Conservation (phyloP, 2,329 filamentous ascomycete genomes). For the Fusarium caatingaense region DNA sequence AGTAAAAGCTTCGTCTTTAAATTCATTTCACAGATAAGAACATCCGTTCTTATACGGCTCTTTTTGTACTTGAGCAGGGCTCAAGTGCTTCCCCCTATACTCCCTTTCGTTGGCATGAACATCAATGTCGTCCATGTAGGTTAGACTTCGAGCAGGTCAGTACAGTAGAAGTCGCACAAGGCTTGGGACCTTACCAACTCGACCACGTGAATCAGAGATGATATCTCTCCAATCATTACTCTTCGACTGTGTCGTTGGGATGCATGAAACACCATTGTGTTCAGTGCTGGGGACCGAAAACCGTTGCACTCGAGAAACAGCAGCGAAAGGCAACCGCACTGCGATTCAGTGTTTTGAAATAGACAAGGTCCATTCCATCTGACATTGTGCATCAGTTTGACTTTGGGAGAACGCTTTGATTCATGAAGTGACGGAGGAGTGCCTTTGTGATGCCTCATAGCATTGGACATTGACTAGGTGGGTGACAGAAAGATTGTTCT, state of each 20-base stretch:
- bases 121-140: background rate
- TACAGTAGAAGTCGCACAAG: background rate
- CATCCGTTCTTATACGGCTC: background rate
- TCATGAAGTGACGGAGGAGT: background rate
- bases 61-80: background rate
- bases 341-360: background rate
- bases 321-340: background rate
- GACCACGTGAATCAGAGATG: background rate
- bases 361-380: background rate
- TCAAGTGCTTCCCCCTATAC: background rate
- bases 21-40: too few relatives aligned
- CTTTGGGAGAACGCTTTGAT: background rate
- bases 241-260: background rate
- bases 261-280: background rate
- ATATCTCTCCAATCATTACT: background rate
- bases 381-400: background rate
- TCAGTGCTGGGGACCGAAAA: background rate
- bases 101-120: background rate
- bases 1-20: background rate
- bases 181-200: background rate
- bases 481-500: background rate
- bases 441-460: background rate
- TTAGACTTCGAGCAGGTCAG: background rate
- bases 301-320: background rate
- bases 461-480: background rate